These are phyloP conservation scores for Aureobasidium sp. DNA, from an alignment of 2,329 filamentous ascomycete genomes.

Conservation along the genomic window DNA sequence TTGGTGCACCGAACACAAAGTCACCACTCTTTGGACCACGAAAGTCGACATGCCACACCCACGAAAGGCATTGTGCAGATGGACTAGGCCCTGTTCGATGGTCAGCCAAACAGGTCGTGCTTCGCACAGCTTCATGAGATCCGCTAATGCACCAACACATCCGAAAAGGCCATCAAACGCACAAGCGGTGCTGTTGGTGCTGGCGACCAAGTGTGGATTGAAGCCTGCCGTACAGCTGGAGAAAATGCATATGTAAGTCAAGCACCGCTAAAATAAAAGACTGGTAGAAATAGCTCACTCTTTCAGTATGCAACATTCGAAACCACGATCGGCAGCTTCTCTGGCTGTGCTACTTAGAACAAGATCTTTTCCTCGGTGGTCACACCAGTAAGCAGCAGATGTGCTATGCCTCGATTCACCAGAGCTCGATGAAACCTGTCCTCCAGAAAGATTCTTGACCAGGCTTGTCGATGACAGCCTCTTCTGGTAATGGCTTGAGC, in stretches of 20 bases:
- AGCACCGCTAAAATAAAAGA: too few species aligned
- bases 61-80: background rate
- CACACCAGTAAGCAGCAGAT: constrained; percentile 49
- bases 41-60: background rate
- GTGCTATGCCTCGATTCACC: constrained; percentile 47
- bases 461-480: constrained; percentile 49
- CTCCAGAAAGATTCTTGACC: constrained; percentile 53
- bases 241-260: background rate
- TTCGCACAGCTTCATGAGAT: background rate
- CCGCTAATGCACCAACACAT: background rate
- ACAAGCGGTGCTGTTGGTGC: constrained; percentile 42
- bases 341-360: constrained; percentile 46
- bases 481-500: constrained; percentile 41
- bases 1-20: background rate
- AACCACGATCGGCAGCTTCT: constrained; percentile 52
- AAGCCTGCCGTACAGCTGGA: constrained; percentile 38
- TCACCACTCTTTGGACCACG: background rate
- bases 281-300: constrained; percentile 19
- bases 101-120: background rate
- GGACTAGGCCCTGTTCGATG: background rate
- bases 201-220: constrained; percentile 36
- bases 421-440: constrained; percentile 46
- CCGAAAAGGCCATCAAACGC: constrained; percentile 45
- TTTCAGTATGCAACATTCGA: constrained; percentile 46
- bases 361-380: constrained; percentile 45